These are phyloP conservation scores for Globisporangium cederbergense DNA, from an alignment of 352 stramenopile species.

Conservation along the genomic window DNA sequence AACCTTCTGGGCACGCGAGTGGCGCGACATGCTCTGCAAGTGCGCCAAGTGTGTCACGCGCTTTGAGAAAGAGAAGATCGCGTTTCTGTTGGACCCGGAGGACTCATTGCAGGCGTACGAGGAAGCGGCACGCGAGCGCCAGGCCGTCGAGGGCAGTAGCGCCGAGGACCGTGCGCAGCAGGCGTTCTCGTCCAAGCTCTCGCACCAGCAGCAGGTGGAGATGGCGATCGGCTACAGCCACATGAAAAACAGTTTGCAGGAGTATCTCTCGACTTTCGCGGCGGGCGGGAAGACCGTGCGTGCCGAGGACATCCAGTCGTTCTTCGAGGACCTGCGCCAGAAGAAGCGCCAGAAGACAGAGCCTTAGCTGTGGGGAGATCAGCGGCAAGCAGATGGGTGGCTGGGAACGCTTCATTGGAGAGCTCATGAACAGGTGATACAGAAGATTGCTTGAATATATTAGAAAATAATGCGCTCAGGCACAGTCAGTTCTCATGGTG, in stretches of 20 bases:
- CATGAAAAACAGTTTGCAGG: slow-evolving; percentile 71
- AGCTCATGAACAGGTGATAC: too few species aligned
- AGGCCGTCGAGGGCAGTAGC: slow-evolving; percentile 21
- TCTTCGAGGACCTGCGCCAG: slow-evolving; percentile 53
- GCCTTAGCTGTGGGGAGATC: slow-evolving; percentile 8
- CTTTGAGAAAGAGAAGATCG: slow-evolving; percentile 48
- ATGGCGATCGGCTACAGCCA: slow-evolving; percentile 67
- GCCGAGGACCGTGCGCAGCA: slow-evolving; percentile 41
- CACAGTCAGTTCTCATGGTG: too few species aligned
- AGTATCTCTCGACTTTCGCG: slow-evolving; percentile 61
- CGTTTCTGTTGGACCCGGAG: slow-evolving; percentile 57
- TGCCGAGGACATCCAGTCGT: slow-evolving; percentile 65
- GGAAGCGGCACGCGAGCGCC: slow-evolving; percentile 28
- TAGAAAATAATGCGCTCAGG: background rate
- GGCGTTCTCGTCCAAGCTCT: slow-evolving; percentile 53
- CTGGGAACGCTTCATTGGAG: too few species aligned
- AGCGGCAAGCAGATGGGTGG: background rate
- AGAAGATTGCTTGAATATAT: background rate
- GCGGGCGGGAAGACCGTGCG: slow-evolving; percentile 57
- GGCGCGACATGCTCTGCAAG: slow-evolving; percentile 51
- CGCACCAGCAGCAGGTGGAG: slow-evolving; percentile 72
- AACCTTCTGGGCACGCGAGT: slow-evolving; percentile 69
- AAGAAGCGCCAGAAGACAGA: slow-evolving; percentile 58
- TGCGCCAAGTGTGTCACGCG: slow-evolving; percentile 47
- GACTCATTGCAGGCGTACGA: slow-evolving; percentile 71